These are phyloP conservation scores for Phylloporus sp. DNA, from an alignment of 1,284 basidiomycete genomes.

Conservation along the genomic window DNA sequence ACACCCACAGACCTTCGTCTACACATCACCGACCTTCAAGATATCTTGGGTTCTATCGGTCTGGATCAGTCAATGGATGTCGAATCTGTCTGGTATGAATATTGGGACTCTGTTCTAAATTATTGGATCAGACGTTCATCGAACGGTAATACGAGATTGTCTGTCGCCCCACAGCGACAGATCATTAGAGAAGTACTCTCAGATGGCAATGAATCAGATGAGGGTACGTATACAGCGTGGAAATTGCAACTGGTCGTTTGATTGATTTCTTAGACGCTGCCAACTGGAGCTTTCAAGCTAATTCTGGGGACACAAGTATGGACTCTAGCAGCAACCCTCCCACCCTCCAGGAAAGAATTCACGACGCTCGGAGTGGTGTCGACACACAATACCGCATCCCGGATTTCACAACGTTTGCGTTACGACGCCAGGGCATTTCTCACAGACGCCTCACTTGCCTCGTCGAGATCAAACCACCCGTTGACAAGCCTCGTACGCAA, in stretches of 20 bases:
- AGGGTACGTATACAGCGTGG: neutral
- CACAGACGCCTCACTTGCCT: neutral
- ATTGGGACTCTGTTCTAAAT: neutral
- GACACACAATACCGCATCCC: neutral
- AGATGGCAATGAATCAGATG: neutral
- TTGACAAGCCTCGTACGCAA: too few species aligned
- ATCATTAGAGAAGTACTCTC: neutral
- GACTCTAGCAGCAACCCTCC: neutral
- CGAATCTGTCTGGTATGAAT: neutral
- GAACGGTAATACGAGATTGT: neutral
- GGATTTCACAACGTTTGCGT: neutral
- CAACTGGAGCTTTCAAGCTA: neutral
- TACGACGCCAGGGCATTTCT: neutral
- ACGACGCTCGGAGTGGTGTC: neutral
- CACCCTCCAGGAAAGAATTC: too few species aligned
- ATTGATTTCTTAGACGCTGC: neutral
- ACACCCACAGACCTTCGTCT: conserved; percentile 3
- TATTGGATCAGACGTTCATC: neutral
- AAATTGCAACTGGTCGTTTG: too few species aligned
- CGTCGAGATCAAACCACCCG: neutral
- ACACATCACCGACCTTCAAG: neutral
- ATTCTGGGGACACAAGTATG: neutral
- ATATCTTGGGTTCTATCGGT: neutral
- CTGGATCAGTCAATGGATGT: neutral
- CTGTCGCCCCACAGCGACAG: neutral